phyloP scores from a whole-genome alignment of 2,329 filamentous ascomycete species.

The Penicillium sp. region DNA sequence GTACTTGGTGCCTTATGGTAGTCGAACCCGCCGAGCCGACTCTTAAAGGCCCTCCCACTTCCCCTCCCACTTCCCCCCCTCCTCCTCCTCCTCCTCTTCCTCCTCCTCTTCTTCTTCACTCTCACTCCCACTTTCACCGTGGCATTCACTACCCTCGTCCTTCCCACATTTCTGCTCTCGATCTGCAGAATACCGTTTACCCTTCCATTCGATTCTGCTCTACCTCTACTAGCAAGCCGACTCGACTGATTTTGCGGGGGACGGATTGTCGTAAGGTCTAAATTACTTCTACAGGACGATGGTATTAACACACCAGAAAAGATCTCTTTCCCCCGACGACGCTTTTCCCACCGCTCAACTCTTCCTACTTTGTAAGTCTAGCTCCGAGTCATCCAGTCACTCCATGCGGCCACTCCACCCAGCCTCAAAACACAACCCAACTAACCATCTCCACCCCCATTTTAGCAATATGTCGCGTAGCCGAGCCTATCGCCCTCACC shows the following conservation, averaged over 20 bases:
- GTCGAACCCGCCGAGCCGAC: slow-evolving; percentile 12
- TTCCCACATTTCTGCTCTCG: no score
- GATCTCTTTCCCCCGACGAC: slow-evolving; percentile 65
- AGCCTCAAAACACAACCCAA: no score
- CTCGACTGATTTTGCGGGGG: slow-evolving; percentile 17
- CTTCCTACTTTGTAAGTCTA: slow-evolving; percentile 74
- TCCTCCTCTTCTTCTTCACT: not conserved
- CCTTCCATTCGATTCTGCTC: no score
- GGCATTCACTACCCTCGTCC: not conserved
- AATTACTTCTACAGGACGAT: slow-evolving; percentile 54
- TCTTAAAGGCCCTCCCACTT: slow-evolving; percentile 4
- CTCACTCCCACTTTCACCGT: not conserved
- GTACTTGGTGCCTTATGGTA: slow-evolving; percentile 3
- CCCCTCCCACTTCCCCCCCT: slow-evolving; percentile 1
- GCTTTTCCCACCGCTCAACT: slow-evolving; percentile 82
- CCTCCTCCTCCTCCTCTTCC: slow-evolving; percentile 3
- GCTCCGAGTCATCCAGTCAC: not conserved
- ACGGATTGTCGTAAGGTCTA: slow-evolving; percentile 56
- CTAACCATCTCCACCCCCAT: slow-evolving; percentile 1
- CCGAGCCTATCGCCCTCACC: slow-evolving; percentile 89
- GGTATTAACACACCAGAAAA: slow-evolving; percentile 64
- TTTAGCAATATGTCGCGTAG: slow-evolving; percentile 85
- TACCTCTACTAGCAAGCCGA: not conserved
- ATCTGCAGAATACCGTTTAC: no score
- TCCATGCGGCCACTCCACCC: no score